Evolutionary conservation across 371 early-diverging fungal species (phyloP).

Genomic region (Choanephora cucurbitarum): DNA sequence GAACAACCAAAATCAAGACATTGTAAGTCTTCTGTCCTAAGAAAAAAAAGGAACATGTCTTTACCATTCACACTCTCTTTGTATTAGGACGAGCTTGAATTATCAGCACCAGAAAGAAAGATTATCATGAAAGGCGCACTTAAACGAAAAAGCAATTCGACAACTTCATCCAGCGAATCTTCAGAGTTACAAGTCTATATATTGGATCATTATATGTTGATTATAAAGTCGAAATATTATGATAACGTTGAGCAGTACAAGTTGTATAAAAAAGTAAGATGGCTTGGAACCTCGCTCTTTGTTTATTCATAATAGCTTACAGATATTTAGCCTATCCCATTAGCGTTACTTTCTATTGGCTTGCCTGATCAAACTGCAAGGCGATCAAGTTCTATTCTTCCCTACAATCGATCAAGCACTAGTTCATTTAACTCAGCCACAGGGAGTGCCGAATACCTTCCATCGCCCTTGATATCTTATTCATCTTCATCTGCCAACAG

Average conservation of each 20-base stretch:
- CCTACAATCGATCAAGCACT: constrained; percentile 31
- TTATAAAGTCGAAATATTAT: constrained; percentile 63
- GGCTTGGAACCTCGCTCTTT: no score
- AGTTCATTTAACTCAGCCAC: constrained; percentile 12
- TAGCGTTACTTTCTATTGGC: constrained; percentile 67
- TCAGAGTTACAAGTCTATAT: constrained; percentile 76
- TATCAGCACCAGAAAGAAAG: constrained; percentile 63
- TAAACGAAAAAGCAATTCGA: constrained; percentile 65
- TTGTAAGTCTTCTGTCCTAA: constrained; percentile 15
- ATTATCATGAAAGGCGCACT: constrained; percentile 76
- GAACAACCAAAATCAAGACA: constrained; percentile 50
- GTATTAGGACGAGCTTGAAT: constrained; percentile 52
- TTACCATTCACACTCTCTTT: no score
- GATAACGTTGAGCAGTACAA: constrained; percentile 40
- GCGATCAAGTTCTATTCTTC: constrained; percentile 39
- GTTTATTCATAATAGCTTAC: no score
- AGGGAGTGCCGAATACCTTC: not conserved
- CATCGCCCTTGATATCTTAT: not conserved
- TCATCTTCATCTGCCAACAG: not conserved
- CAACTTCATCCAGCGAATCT: constrained; percentile 36
- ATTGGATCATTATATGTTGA: constrained; percentile 84
- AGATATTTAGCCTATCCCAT: constrained; percentile 72
- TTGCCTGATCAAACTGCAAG: constrained; percentile 56
- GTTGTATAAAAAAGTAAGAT: constrained; percentile 30
- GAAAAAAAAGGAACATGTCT: no score